These are phyloP conservation scores for Lentinus polychrous DNA, from an alignment of 1,284 basidiomycete genomes.

Conservation along the genomic window DNA sequence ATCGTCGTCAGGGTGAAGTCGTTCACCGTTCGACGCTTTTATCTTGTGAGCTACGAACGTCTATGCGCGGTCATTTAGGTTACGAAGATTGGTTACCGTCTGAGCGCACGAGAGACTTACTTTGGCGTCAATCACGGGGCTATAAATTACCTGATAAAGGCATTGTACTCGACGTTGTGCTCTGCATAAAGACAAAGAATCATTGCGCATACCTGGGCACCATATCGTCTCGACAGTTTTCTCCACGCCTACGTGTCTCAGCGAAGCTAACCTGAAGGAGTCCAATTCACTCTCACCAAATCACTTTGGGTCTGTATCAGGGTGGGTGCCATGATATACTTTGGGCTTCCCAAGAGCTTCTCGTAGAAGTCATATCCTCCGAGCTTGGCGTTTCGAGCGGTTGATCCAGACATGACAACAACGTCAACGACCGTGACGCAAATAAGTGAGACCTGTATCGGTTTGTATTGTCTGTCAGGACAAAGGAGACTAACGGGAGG, in stretches of 20 bases:
- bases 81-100: conserved; percentile 2
- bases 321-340: conserved; percentile 93
- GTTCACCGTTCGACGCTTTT: conserved; percentile 48
- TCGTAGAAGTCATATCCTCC: conserved; percentile 80
- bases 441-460: not conserved
- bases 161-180: too few relatives aligned
- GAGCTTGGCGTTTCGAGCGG: conserved; percentile 42
- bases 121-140: conserved; percentile 97
- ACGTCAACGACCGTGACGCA: not conserved
- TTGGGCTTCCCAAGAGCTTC: conserved; percentile 73
- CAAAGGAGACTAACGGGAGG: too few relatives aligned
- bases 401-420: conserved; percentile 18
- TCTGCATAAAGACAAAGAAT: conserved; percentile 8
- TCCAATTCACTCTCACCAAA: conserved; percentile 50
- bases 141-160: conserved; percentile 86
- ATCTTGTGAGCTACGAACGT: conserved; percentile 60
- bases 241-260: conserved; percentile 71
- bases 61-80: conserved; percentile 24
- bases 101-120: conserved; percentile 26
- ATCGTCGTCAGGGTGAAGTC: too few relatives aligned
- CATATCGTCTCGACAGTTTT: conserved; percentile 81
- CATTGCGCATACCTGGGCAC: conserved; percentile 54
- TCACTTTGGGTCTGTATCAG: conserved; percentile 98
- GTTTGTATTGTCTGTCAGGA: too few relatives aligned
- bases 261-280: not conserved